Conservation (phyloP, 2,329 filamentous ascomycete genomes). For the Talaromyces atroroseus region DNA sequence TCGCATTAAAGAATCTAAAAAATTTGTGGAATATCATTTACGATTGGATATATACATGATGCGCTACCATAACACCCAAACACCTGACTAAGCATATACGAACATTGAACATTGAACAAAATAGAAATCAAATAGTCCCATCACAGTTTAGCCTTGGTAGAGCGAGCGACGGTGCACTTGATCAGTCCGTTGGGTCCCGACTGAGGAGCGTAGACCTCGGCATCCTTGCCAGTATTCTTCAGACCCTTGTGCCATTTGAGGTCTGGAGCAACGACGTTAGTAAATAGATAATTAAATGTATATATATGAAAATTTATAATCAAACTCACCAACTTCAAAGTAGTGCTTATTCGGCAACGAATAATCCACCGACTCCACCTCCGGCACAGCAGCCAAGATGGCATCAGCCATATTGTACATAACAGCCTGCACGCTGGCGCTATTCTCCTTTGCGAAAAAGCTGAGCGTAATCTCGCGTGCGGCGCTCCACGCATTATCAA, state of each 20-base stretch:
- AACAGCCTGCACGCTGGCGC: slow-evolving; percentile 88
- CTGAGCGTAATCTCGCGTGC: slow-evolving; percentile 84
- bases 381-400: slow-evolving; percentile 70
- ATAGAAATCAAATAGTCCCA: slow-evolving; percentile 6
- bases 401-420: slow-evolving; percentile 98
- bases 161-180: slow-evolving; percentile 69
- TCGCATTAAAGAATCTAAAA: background rate
- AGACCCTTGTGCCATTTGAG: slow-evolving; percentile 93
- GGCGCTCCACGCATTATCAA: slow-evolving; percentile 71
- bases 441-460: slow-evolving; percentile 84
- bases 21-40: background rate
- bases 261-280: slow-evolving; percentile 48
- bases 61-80: background rate
- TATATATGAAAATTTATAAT: background rate
- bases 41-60: background rate
- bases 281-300: too few species aligned
- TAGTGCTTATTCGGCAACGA: slow-evolving; percentile 96
- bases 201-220: slow-evolving; percentile 92
- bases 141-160: slow-evolving; percentile 30
- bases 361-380: slow-evolving; percentile 70
- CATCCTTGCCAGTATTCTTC: slow-evolving; percentile 92
- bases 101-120: too few species aligned
- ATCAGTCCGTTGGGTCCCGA: slow-evolving; percentile 92
- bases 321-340: slow-evolving; percentile 68
- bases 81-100: background rate